Percentiles rank a stretch among this genome's conserved stretches.
phyloP scores from a whole-genome alignment of 2,329 filamentous ascomycete genomes.

The Arthrobotrys iridis region DNA sequence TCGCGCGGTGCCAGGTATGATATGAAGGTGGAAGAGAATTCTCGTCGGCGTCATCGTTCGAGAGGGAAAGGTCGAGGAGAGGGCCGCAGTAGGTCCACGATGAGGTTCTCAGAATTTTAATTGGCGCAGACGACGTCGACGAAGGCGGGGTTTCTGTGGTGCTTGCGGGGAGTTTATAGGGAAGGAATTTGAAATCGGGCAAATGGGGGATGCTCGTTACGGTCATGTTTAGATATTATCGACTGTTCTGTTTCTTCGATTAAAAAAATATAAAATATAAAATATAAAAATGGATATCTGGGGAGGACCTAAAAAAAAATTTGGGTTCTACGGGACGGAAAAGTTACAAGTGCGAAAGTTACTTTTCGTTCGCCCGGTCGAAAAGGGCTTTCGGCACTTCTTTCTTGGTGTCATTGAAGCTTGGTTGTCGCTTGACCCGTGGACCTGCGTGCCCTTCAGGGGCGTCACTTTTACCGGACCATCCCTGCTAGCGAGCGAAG shows the following conservation, averaged over 20 bases:
- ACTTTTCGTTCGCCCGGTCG: neutral
- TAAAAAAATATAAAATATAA: no score
- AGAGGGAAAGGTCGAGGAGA: constrained; percentile 58
- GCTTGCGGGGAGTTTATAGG: constrained; percentile 16
- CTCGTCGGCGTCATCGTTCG: neutral
- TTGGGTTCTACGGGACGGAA: neutral
- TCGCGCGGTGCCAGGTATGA: constrained; percentile 61
- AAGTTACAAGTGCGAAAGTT: neutral
- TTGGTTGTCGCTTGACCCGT: constrained; percentile 11
- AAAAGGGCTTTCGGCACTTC: constrained; percentile 2
- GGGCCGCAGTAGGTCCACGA: constrained; percentile 65
- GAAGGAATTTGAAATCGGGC: constrained; percentile 46
- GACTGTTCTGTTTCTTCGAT: neutral
- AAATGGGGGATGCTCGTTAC: constrained; percentile 29
- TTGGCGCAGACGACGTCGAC: neutral
- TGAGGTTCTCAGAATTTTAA: constrained; percentile 52
- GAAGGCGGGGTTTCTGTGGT: constrained; percentile 1
- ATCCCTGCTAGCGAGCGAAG: constrained; percentile 3
- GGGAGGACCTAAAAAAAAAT: no score
- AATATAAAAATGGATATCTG: no score
- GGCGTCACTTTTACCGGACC: constrained; percentile 2
- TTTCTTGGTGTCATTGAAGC: constrained; percentile 4
- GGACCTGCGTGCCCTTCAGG: constrained; percentile 3
- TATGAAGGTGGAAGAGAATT: constrained; percentile 60
- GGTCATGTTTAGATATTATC: constrained; percentile 22